Evolutionary conservation across 805 yeast species (phyloP).

Genomic region (Suhomyces tanzawaensis): DNA sequence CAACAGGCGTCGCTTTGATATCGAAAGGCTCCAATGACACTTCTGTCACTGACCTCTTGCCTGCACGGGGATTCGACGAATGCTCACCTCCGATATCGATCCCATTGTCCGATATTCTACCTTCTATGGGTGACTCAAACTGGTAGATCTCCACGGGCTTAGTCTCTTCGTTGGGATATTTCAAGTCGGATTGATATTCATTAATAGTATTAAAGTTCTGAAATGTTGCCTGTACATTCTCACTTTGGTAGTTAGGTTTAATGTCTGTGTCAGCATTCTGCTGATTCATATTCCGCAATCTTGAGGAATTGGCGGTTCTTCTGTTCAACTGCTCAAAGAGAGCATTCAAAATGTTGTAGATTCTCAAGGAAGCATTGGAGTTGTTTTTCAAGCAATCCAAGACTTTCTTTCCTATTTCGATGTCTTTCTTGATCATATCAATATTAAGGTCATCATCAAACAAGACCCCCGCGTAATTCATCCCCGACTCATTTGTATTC

Average conservation of each 20-base stretch:
- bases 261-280: neutral
- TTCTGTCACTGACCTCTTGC: neutral
- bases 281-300: constrained; percentile 9
- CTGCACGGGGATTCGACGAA: neutral
- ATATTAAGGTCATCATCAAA: constrained; percentile 46
- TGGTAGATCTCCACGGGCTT: neutral
- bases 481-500: too few relatives aligned
- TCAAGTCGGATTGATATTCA: neutral
- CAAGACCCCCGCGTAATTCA: constrained; percentile 43
- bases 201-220: constrained; percentile 31
- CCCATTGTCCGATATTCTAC: neutral
- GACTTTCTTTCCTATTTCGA: constrained; percentile 76
- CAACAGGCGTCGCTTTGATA: neutral
- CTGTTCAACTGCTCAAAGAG: constrained; percentile 75
- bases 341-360: constrained; percentile 76
- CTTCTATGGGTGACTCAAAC: neutral
- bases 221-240: constrained; percentile 22
- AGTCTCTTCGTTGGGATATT: neutral
- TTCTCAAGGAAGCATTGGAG: constrained; percentile 75
- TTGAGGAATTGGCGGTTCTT: constrained; percentile 54
- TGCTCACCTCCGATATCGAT: neutral
- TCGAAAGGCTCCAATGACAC: neutral
- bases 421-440: constrained; percentile 64
- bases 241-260: constrained; percentile 13
- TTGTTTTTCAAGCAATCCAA: constrained; percentile 68